Base-by-base conservation (phyloP, 768 basidiomycete genomes). In the Kwoniella newhampshirensis region DNA sequence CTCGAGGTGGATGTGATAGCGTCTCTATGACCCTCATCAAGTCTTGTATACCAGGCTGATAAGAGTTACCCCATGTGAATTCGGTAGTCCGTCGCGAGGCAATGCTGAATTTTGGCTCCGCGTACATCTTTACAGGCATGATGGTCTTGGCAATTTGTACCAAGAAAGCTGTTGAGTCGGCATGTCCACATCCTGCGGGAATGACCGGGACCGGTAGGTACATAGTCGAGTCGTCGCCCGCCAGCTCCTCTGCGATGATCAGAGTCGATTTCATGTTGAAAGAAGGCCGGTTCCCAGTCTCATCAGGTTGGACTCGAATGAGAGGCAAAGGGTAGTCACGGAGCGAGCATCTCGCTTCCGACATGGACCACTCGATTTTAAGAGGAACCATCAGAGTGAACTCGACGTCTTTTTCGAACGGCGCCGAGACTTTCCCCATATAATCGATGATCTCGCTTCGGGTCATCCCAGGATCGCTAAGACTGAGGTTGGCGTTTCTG, bases 81-180 rank as follows among this genome's bases (percentile, higher is more conserved):
- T 85, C 82, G 0, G 90, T 88, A 4, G 85, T 81, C 28, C 79
- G 80, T 20, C 82, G 77, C 4, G 87, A 84, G n/a, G 80, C 78
- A 45, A 96, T 81, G 18, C 81, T 80, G 63, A 97, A 81, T 12
- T 78, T 76, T 2, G 91, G 89, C 42, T 82, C 81, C 1, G 89
- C 88, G 68, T 93, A 96, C 7, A 87, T 89, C 77, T 98, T 98
- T 66, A 93, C 87, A 0, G 93, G 88, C 88, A 92, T 94, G 55
- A 91, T 86, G 0, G 91, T 93, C 75, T 93, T 96, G 1, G 91
- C 90, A 30, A 94, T 81, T 39, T 77, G 61, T 37, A 92, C 75
- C 23, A 78, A 79, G 44, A 92, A 81, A 4, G 82, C 80, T 1
- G 78, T 75, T 26, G 82, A 79, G 5, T 81, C 83, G 26, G 78